Conservation (phyloP, 2,329 filamentous ascomycete genomes). For the Colletotrichum higginsianum region DNA sequence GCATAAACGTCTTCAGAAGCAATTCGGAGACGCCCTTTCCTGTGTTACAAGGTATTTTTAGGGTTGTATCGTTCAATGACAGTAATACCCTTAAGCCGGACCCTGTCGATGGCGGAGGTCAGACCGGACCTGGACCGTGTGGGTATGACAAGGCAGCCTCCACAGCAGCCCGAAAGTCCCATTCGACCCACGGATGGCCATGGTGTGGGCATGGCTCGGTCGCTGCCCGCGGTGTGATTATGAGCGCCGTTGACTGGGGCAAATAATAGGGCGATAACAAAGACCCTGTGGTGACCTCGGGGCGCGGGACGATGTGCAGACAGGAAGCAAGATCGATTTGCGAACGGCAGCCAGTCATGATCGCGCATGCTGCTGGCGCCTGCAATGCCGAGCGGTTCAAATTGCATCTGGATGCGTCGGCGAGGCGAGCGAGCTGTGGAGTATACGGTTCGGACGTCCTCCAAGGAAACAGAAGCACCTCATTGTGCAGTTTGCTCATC, state of each 20-base stretch:
- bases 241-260: neutral
- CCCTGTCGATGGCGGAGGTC: slow-evolving; percentile 20
- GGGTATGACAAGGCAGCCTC: slow-evolving; percentile 36
- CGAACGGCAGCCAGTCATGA: slow-evolving; percentile 26
- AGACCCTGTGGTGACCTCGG: neutral
- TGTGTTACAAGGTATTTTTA: slow-evolving; percentile 37
- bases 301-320: slow-evolving; percentile 29
- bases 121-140: slow-evolving; percentile 26
- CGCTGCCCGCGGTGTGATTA: neutral
- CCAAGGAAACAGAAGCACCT: slow-evolving; percentile 28
- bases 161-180: slow-evolving; percentile 22
- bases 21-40: slow-evolving; percentile 25
- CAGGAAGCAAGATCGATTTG: slow-evolving; percentile 38
- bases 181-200: slow-evolving; percentile 25
- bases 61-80: slow-evolving; percentile 31
- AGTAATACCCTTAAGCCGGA: neutral
- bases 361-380: slow-evolving; percentile 36
- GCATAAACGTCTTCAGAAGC: slow-evolving; percentile 26
- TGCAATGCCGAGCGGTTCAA: slow-evolving; percentile 25
- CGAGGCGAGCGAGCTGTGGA: slow-evolving; percentile 29
- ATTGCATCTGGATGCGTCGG: slow-evolving; percentile 28
- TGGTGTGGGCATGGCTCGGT: neutral
- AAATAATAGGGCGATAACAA: neutral
- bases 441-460: slow-evolving; percentile 25
- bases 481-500: slow-evolving; percentile 31